Evolutionary conservation across 108 stramenopile genomes (phyloP), one percentile per base, ranked within the genome.

Genomic region (Nitzschia sp.): DNA sequence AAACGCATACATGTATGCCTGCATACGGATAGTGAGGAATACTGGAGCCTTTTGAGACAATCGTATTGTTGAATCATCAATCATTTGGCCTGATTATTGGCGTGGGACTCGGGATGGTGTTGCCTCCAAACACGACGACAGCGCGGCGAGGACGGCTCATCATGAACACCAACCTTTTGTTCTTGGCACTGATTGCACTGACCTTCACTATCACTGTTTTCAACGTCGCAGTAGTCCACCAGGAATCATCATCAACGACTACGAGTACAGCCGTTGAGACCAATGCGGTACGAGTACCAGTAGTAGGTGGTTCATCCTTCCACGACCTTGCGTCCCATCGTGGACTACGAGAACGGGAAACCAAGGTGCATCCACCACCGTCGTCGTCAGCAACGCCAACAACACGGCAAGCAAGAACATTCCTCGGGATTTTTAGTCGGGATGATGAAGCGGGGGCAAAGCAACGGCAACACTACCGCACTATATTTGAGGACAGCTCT

Each of bases 401-500:
- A 29, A 32, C 5, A 11, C 28, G 21, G 30, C 2, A 47, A 27
- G 6, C 75, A 32, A 56, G 55, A 50, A 58, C 56, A 9, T 38
- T 82, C 17, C 31, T 82, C 28, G 81, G 76, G 46, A 82, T 82
- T 19, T 73, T 82, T 60, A 68, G 68, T n/a, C 58, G 63, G 11
- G 75, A 75, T 38, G 58, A 64, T 57, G 47, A 25, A 19, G 47
- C 50, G n/a, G 80, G 76, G 45, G 54, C 33, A 21, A 59, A 11
- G 9, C 63, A 75, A 47, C 70, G 80, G 11, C 61, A 61, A 58
- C 68, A 70, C 26, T 70, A 80, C 58, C 74, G 80, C 34, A 58
- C 17, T 9, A 26, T 80, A 31, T 80, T 80, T 34, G 32, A 41
- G 45, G 23, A 71, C 9, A 21, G 71, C 0, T 79, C 65, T 59